Conservation (phyloP, 176 grass and related monocot genomes). For the Eleusine indica region DNA sequence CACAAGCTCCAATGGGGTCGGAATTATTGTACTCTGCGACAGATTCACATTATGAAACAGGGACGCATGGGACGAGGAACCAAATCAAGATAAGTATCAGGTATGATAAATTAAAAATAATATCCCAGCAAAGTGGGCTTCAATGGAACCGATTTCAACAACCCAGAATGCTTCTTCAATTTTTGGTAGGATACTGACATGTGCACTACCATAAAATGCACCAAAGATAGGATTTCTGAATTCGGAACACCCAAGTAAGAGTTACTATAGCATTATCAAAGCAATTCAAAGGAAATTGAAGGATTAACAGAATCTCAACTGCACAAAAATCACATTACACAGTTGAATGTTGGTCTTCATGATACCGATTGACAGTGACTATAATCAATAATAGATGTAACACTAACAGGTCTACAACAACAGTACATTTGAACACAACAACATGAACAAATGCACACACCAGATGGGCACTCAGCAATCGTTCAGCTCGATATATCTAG, state of each 20-base stretch:
- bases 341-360: neutral
- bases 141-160: slow-evolving; percentile 14
- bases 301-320: neutral
- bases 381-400: neutral
- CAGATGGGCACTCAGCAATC: neutral
- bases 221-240: slow-evolving; percentile 14
- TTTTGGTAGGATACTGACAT: neutral
- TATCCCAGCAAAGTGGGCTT: slow-evolving; percentile 31
- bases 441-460: neutral
- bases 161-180: slow-evolving; percentile 26
- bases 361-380: neutral
- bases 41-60: slow-evolving; percentile 41
- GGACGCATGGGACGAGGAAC: slow-evolving; percentile 23
- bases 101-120: slow-evolving; percentile 32
- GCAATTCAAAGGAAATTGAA: neutral
- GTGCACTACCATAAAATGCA: neutral
- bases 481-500: neutral
- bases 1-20: slow-evolving; percentile 38
- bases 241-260: neutral
- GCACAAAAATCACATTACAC: neutral
- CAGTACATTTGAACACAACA: neutral
- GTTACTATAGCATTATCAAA: neutral
- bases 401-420: neutral
- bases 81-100: slow-evolving; percentile 40
- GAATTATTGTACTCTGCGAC: slow-evolving; percentile 61